Conservation (phyloP, 805 yeast species). For the Kluyveromyces wickerhamii region DNA sequence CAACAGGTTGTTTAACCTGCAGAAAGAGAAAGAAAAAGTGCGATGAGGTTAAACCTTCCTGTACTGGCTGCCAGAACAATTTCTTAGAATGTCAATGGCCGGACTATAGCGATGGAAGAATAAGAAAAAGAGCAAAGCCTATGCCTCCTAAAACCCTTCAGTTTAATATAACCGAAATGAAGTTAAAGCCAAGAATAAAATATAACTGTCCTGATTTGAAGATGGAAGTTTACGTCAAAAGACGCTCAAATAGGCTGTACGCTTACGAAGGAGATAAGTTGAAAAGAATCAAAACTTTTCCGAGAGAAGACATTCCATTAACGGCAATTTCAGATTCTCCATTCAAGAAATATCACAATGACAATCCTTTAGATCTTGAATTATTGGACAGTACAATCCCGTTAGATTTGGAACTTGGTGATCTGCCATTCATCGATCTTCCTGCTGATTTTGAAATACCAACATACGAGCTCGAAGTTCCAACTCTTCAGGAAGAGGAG, state of each 20-base stretch:
- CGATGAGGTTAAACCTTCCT: conserved; percentile 60
- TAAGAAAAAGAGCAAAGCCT: background rate
- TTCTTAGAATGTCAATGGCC: conserved; percentile 69
- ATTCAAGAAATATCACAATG: background rate
- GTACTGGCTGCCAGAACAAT: conserved; percentile 61
- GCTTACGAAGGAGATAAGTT: background rate
- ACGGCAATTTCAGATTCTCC: background rate
- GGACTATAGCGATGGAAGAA: conserved; percentile 6
- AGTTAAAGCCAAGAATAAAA: conserved; percentile 1
- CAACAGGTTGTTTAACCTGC: conserved; percentile 74
- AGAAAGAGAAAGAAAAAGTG: conserved; percentile 72
- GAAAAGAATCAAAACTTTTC: conserved; percentile 1
- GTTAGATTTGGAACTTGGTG: conserved; percentile 6
- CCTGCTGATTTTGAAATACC: conserved; percentile 8
- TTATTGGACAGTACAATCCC: background rate
- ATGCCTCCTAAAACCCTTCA: background rate
- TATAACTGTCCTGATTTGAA: background rate
- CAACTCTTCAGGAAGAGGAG: conserved; percentile 3
- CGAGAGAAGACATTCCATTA: background rate
- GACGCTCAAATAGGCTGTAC: background rate
- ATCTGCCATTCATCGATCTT: conserved; percentile 7
- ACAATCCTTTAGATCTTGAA: background rate
- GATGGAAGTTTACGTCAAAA: conserved; percentile 4
- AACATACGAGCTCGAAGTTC: conserved; percentile 6
- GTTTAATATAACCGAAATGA: conserved; percentile 3